Conservation (phyloP, 495 filamentous ascomycete species). For the Hypomontagnella submonticulosa region DNA sequence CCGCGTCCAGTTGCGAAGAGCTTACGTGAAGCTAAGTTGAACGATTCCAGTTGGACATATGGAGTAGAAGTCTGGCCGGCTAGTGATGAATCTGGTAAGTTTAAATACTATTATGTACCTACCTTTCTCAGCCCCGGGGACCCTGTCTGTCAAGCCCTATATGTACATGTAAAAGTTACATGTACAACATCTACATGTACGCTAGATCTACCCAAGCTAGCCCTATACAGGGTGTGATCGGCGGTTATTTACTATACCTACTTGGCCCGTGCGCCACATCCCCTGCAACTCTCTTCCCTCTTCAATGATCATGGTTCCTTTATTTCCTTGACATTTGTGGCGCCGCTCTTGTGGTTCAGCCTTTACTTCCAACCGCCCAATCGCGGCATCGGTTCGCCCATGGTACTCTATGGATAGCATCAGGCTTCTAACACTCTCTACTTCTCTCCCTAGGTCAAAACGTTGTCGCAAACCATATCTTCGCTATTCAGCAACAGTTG, state of each 20-base stretch:
- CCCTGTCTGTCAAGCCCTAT: neutral
- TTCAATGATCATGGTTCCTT: too few species aligned
- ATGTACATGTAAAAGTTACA: neutral
- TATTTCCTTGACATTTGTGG: constrained; percentile 3
- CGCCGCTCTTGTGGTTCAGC: constrained; percentile 22
- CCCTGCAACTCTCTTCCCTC: too few species aligned
- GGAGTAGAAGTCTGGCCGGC: constrained; percentile 34
- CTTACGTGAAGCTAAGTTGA: neutral
- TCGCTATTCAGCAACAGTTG: constrained; percentile 24
- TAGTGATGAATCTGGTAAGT: constrained; percentile 27
- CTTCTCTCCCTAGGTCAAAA: constrained; percentile 19
- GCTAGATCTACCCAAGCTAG: neutral
- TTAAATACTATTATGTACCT: too few species aligned
- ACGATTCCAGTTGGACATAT: constrained; percentile 30
- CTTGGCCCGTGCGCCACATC: too few species aligned
- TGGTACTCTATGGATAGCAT: constrained; percentile 1
- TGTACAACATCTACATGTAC: neutral
- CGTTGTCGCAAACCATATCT: constrained; percentile 19
- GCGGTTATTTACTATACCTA: too few species aligned
- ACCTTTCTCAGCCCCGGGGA: neutral
- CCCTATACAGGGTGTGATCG: too few species aligned
- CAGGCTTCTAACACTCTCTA: constrained; percentile 21
- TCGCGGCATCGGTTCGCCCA: neutral
- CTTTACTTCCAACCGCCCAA: constrained; percentile 1
- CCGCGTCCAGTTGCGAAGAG: too few species aligned